These are phyloP conservation scores for Psilocybe subaeruginosa DNA, from an alignment of 768 basidiomycete species.

Conservation along the genomic window DNA sequence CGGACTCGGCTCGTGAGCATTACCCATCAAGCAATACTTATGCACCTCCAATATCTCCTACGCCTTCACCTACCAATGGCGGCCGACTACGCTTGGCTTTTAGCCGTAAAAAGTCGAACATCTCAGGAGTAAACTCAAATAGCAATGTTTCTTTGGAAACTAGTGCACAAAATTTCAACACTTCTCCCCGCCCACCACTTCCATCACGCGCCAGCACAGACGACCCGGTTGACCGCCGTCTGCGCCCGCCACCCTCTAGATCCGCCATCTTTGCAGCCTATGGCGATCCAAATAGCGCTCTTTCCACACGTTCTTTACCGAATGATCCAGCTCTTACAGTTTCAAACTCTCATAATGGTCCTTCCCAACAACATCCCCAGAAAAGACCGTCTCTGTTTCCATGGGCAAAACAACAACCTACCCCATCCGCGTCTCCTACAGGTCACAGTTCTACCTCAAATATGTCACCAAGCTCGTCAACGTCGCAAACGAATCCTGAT, in stretches of 20 bases:
- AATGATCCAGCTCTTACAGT: slow-evolving; percentile 29
- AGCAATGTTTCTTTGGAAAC: slow-evolving; percentile 11
- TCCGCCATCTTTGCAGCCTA: slow-evolving; percentile 67
- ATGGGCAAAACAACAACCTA: slow-evolving; percentile 31
- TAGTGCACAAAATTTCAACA: slow-evolving; percentile 19
- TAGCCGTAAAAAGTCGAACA: slow-evolving; percentile 36
- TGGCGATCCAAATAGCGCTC: slow-evolving; percentile 49
- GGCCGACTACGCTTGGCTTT: slow-evolving; percentile 43
- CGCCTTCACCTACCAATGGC: slow-evolving; percentile 25
- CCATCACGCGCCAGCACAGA: slow-evolving; percentile 40
- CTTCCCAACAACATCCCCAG: slow-evolving; percentile 34
- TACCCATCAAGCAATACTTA: slow-evolving; percentile 23
- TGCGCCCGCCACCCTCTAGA: slow-evolving; percentile 63
- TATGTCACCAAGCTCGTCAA: slow-evolving; percentile 11
- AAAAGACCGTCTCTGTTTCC: slow-evolving; percentile 34
- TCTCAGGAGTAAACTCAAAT: slow-evolving; percentile 10
- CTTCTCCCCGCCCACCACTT: slow-evolving; percentile 36
- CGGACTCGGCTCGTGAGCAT: slow-evolving; percentile 23
- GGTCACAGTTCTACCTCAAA: slow-evolving; percentile 16
- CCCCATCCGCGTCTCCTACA: slow-evolving; percentile 31
- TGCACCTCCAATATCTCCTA: slow-evolving; percentile 22
- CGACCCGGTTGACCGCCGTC: slow-evolving; percentile 40
- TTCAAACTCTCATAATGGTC: slow-evolving; percentile 30
- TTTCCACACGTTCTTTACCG: slow-evolving; percentile 71
- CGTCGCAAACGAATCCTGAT: slow-evolving; percentile 18